A percentile compares a stretch with the other conserved stretches of the same genome.
Evolutionary conservation across 352 stramenopile species (phyloP).

Genomic region (Globisporangium nunn): DNA sequence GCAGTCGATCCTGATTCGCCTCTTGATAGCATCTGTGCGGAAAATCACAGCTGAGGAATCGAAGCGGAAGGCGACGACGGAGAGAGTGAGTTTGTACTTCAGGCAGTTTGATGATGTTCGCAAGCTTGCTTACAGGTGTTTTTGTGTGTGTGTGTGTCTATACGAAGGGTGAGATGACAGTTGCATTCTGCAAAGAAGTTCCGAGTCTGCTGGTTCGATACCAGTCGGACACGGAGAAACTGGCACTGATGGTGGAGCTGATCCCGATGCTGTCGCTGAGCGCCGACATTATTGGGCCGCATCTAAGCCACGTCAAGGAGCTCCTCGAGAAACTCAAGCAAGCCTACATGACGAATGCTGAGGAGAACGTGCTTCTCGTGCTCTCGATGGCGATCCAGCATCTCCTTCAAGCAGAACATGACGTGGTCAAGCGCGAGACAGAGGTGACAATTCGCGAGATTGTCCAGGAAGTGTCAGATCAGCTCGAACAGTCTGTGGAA

Average conservation of each 20-base stretch:
- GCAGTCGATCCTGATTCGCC: constrained; percentile 66
- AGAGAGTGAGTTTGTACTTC: constrained; percentile 30
- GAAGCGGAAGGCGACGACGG: constrained; percentile 45
- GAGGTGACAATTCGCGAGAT: constrained; percentile 73
- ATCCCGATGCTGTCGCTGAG: constrained; percentile 64
- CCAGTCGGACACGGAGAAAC: constrained; percentile 74
- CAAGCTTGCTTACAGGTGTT: not conserved
- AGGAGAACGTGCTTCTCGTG: constrained; percentile 61
- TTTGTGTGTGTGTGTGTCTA: not conserved
- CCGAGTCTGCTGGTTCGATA: constrained; percentile 67
- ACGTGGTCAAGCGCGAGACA: constrained; percentile 71
- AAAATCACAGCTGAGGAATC: constrained; percentile 38
- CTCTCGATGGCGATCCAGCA: constrained; percentile 64
- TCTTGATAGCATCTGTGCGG: constrained; percentile 61
- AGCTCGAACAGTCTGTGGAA: constrained; percentile 40
- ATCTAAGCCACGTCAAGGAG: constrained; percentile 55
- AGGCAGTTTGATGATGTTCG: not conserved
- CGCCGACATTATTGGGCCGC: constrained; percentile 58
- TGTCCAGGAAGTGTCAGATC: constrained; percentile 59
- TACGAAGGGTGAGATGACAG: constrained; percentile 63
- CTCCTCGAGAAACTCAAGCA: constrained; percentile 75
- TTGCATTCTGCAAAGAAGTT: constrained; percentile 78
- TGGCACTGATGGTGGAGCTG: constrained; percentile 65
- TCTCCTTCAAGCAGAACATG: constrained; percentile 62
- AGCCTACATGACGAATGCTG: constrained; percentile 55